Conservation (phyloP, 495 filamentous ascomycete species). For the Trichocladium antarcticum region DNA sequence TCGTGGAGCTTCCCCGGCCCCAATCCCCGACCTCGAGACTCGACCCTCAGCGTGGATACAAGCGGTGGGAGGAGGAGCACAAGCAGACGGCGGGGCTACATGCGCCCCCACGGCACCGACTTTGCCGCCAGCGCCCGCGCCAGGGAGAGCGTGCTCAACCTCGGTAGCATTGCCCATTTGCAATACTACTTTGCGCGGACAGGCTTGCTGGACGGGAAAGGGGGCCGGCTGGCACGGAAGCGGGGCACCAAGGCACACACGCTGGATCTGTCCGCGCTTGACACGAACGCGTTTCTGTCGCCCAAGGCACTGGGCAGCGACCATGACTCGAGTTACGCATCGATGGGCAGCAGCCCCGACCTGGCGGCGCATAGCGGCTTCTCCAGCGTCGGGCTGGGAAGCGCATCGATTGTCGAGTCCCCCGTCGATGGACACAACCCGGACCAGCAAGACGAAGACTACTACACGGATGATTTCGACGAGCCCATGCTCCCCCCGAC, state of each 20-base stretch:
- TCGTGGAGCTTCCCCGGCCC: constrained; percentile 38
- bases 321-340: constrained; percentile 45
- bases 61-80: constrained; percentile 12
- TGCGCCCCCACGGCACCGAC: constrained; percentile 78
- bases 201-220: constrained; percentile 85
- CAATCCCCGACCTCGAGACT: constrained; percentile 36
- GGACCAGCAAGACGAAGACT: constrained; percentile 42
- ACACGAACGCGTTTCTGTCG: constrained; percentile 28
- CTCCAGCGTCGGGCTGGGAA: constrained; percentile 12
- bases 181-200: constrained; percentile 98
- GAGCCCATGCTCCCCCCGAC: constrained; percentile 85
- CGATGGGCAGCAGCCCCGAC: constrained; percentile 46
- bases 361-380: constrained; percentile 30
- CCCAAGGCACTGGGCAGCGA: constrained; percentile 33
- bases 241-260: constrained; percentile 46
- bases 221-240: constrained; percentile 65
- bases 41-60: constrained; percentile 35
- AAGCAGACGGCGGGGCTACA: constrained; percentile 69
- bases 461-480: constrained; percentile 47
- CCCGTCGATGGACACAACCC: constrained; percentile 45
- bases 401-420: constrained; percentile 42
- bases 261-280: constrained; percentile 39
- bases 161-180: constrained; percentile 92
- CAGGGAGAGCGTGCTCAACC: constrained; percentile 84
- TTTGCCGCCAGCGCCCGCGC: constrained; percentile 85